Evolutionary conservation across 768 basidiomycete species (phyloP).

Genomic region (Termitomyces sp.): DNA sequence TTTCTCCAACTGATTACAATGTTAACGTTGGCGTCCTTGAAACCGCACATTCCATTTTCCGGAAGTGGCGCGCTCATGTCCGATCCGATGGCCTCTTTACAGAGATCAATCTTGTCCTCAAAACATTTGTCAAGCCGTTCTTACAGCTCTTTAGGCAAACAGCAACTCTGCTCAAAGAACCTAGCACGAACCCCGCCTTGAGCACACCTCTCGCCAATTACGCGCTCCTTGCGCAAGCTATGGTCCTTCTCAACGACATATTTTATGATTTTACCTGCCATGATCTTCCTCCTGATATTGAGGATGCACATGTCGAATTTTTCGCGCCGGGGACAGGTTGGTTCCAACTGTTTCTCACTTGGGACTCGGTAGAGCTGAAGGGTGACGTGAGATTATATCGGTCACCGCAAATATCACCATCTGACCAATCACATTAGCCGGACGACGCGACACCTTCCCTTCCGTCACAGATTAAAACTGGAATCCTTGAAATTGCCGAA

Average conservation of each 20-base stretch:
- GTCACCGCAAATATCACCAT: constrained; percentile 7
- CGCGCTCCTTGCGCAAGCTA: constrained; percentile 61
- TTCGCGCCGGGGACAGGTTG: constrained; percentile 68
- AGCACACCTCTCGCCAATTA: constrained; percentile 36
- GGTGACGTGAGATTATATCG: constrained; percentile 55
- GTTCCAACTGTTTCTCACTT: constrained; percentile 78
- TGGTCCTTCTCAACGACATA: constrained; percentile 78
- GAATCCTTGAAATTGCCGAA: constrained; percentile 88
- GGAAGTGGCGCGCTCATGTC: constrained; percentile 87
- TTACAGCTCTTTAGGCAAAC: constrained; percentile 78
- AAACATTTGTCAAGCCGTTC: constrained; percentile 80
- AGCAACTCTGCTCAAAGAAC: constrained; percentile 41
- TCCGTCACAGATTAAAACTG: constrained; percentile 87
- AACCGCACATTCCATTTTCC: constrained; percentile 95
- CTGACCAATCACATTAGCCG: constrained; percentile 36
- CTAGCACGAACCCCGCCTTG: constrained; percentile 29
- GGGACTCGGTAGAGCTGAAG: constrained; percentile 67
- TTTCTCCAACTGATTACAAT: constrained; percentile 78
- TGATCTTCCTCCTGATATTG: constrained; percentile 91
- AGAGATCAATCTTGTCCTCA: constrained; percentile 88
- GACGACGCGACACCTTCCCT: constrained; percentile 83
- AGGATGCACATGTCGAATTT: constrained; percentile 82
- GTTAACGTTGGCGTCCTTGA: constrained; percentile 88
- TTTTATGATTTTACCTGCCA: constrained; percentile 95
- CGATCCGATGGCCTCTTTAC: constrained; percentile 84